A percentile compares a stretch with the other conserved stretches of the same genome.
These are phyloP conservation scores for Kokia cookei DNA, from an alignment of 441 rosid genomes.

Conservation along the genomic window DNA sequence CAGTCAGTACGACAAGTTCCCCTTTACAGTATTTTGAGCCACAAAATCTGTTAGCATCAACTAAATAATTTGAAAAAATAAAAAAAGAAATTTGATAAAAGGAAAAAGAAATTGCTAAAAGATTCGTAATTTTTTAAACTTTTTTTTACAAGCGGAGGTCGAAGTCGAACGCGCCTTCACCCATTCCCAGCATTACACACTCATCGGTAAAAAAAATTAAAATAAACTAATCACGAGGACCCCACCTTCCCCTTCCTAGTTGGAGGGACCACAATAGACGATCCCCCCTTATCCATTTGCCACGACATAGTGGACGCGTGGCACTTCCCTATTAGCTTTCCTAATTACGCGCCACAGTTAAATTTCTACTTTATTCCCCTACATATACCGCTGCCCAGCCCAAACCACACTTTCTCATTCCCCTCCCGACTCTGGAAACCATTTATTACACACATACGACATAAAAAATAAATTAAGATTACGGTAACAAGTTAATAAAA, in stretches of 20 bases:
- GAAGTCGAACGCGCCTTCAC: neutral
- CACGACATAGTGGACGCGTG: neutral
- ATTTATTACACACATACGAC: neutral
- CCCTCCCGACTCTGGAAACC: neutral
- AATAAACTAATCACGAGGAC: neutral
- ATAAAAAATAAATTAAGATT: too few species aligned
- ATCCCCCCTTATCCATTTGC: neutral
- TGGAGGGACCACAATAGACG: neutral
- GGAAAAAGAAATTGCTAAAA: too few species aligned
- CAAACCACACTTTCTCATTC: neutral
- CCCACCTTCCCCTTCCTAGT: neutral
- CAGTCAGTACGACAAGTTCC: too few species aligned
- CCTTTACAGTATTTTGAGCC: too few species aligned
- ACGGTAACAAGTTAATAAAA: neutral
- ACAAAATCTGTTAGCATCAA: too few species aligned
- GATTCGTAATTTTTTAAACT: too few species aligned
- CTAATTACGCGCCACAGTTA: neutral
- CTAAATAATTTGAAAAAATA: neutral
- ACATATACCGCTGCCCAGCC: neutral
- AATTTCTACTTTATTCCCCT: neutral
- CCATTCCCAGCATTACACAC: neutral
- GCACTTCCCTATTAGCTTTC: neutral
- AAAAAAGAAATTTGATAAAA: too few species aligned
- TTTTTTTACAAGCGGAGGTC: too few species aligned
- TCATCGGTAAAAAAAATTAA: neutral